These are phyloP conservation scores for Albifimbria verrucaria DNA, from an alignment of 2,329 filamentous ascomycete genomes.

Conservation along the genomic window DNA sequence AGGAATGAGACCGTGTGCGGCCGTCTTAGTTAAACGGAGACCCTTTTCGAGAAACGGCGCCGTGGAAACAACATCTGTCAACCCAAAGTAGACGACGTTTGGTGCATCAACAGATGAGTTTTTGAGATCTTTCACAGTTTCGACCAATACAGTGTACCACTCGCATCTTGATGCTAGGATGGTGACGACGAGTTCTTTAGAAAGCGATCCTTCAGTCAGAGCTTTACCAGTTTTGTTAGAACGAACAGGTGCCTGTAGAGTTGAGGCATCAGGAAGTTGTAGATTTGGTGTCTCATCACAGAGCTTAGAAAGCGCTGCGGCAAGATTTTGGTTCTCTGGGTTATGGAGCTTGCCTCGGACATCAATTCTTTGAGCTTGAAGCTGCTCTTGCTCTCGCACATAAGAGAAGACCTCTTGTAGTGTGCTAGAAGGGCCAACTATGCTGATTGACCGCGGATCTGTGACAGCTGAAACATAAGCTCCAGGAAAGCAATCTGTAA, in stretches of 20 bases:
- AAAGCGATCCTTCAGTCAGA: neutral
- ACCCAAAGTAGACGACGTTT: neutral
- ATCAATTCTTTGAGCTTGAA: neutral
- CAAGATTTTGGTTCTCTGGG: neutral
- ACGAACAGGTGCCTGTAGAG: neutral
- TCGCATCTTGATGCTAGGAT: constrained; percentile 2
- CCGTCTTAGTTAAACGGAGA: neutral
- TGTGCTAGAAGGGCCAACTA: neutral
- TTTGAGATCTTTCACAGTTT: neutral
- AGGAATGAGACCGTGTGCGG: neutral
- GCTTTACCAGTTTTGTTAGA: neutral
- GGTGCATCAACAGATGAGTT: neutral
- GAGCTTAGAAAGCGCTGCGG: neutral
- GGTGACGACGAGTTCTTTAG: neutral
- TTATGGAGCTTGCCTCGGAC: constrained; percentile 1
- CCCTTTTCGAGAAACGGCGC: neutral
- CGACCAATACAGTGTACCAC: neutral
- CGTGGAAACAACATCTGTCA: neutral
- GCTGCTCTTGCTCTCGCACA: neutral
- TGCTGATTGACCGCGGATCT: constrained; percentile 1
- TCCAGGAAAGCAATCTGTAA: neutral
- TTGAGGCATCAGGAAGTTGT: neutral
- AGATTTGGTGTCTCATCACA: neutral
- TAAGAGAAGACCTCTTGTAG: neutral
- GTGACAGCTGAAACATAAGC: constrained; percentile 1